Conservation (phyloP, 495 filamentous ascomycete species). For the Neurospora cerealis region DNA sequence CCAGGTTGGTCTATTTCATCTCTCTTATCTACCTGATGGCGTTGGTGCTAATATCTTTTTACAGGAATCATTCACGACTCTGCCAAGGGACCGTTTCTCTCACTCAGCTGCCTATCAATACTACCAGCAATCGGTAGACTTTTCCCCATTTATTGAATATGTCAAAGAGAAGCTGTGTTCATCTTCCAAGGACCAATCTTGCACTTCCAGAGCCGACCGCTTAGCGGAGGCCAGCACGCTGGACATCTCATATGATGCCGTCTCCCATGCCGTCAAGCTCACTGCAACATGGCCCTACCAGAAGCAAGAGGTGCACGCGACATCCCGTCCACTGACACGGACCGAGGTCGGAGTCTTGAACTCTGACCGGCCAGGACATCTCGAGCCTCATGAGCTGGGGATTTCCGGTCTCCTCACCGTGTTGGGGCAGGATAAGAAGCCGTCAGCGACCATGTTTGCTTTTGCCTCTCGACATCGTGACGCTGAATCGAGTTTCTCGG, state of each 20-base stretch:
- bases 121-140: constrained; percentile 47
- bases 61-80: constrained; percentile 57
- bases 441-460: constrained; percentile 67
- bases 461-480: constrained; percentile 79
- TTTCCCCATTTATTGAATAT: constrained; percentile 47
- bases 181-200: constrained; percentile 21
- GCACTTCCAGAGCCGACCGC: constrained; percentile 20
- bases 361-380: constrained; percentile 46
- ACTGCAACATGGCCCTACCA: constrained; percentile 50
- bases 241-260: constrained; percentile 70
- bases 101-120: constrained; percentile 60
- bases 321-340: constrained; percentile 21
- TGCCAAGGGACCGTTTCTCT: constrained; percentile 55
- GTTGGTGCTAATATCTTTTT: not conserved
- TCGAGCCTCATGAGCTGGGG: constrained; percentile 60
- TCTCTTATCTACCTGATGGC: not conserved
- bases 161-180: constrained; percentile 48
- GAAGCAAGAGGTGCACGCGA: constrained; percentile 28
- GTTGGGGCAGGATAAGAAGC: constrained; percentile 60
- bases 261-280: constrained; percentile 52
- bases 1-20: constrained; percentile 27
- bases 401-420: constrained; percentile 73
- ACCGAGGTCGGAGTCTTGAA: constrained; percentile 80
- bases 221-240: constrained; percentile 47
- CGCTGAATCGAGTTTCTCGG: constrained; percentile 33